Conservation (phyloP, 805 yeast species). For the Blastobotrys americana region DNA sequence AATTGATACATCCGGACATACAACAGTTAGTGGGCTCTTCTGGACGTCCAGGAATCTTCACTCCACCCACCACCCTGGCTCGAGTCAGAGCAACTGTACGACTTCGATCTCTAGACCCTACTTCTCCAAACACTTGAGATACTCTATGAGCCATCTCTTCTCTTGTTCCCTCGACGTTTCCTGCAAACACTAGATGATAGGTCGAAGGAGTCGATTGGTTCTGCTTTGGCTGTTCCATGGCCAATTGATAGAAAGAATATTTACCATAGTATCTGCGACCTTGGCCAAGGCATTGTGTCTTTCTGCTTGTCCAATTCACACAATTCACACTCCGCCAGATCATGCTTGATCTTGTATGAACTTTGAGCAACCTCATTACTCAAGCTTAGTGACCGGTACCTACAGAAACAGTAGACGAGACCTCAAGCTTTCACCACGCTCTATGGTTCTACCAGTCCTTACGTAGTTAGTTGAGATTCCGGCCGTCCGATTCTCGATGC, state of each 20-base stretch:
- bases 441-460: no score
- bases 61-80: conserved; percentile 46
- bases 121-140: conserved; percentile 28
- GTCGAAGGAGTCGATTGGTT: not conserved
- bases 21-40: conserved; percentile 93
- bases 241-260: not conserved
- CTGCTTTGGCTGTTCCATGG: not conserved
- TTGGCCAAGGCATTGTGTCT: no score
- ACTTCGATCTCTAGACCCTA: conserved; percentile 29
- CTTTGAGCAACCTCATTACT: no score
- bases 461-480: no score
- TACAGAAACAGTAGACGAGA: no score
- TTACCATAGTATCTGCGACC: no score
- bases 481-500: no score
- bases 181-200: not conserved
- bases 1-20: conserved; percentile 93
- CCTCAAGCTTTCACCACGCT: no score
- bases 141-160: conserved; percentile 10
- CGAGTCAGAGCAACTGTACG: conserved; percentile 29
- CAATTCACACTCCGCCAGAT: no score
- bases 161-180: not conserved
- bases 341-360: no score
- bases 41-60: conserved; percentile 76
- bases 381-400: no score
- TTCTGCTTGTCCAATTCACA: no score